A percentile compares a stretch with the other conserved stretches of the same genome.
phyloP scores from a whole-genome alignment of 306 rosid species.

The Cicer yamashitae region DNA sequence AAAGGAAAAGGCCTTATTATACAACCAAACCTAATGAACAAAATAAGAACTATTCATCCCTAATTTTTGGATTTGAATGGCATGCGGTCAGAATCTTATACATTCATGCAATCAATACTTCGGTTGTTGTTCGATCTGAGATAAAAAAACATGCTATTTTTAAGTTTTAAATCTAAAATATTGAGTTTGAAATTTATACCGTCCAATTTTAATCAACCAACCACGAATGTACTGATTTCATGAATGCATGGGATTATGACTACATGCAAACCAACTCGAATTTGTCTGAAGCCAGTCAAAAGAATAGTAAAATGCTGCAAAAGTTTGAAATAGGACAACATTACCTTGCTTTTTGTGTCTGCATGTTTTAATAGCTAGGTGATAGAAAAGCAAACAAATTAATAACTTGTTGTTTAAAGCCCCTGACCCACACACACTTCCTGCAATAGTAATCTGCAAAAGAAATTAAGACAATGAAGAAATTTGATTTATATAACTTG shows the following conservation, averaged over 20 bases:
- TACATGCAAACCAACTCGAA: not conserved
- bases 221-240: no score
- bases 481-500: conserved; percentile 54
- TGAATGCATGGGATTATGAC: no score
- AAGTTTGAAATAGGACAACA: conserved; percentile 41
- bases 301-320: conserved; percentile 18
- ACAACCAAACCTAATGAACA: not conserved
- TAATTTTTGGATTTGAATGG: not conserved
- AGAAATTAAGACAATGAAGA: conserved; percentile 59
- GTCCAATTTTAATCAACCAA: no score
- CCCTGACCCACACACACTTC: conserved; percentile 71
- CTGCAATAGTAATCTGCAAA: conserved; percentile 56
- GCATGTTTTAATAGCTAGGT: conserved; percentile 58
- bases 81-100: no score
- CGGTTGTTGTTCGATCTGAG: no score
- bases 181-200: no score
- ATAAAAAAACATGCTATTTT: no score
- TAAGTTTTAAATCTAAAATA: no score
- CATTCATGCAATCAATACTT: no score
- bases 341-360: conserved; percentile 85
- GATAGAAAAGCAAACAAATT: conserved; percentile 43
- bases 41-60: conserved; percentile 25
- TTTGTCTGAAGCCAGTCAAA: not conserved
- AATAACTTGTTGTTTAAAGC: conserved; percentile 47
- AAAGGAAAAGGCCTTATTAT: conserved; percentile 6